A percentile compares a stretch with the other conserved stretches of the same genome.
These are phyloP conservation scores for Sporisorium sorghi DNA, from an alignment of 1,284 basidiomycete genomes.

Conservation along the genomic window DNA sequence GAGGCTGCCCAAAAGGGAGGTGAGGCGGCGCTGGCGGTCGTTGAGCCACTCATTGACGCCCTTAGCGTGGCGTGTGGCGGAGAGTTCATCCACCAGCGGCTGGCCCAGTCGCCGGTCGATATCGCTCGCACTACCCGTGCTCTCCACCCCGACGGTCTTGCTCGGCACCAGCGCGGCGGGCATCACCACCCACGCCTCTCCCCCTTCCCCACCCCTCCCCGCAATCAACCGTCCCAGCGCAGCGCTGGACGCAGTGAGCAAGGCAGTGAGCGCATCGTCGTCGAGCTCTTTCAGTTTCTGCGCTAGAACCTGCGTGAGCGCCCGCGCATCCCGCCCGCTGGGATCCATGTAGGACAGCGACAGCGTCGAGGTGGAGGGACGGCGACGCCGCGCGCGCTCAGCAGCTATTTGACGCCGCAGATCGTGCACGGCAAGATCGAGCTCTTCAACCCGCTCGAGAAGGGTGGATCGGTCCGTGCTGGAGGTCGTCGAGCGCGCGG, in stretches of 20 bases:
- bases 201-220: neutral
- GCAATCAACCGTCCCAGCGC: constrained; percentile 8
- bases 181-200: constrained; percentile 1
- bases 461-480: constrained; percentile 25
- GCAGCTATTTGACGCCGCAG: constrained; percentile 14
- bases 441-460: constrained; percentile 25
- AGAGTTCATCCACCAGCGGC: neutral
- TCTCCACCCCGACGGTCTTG: constrained; percentile 39
- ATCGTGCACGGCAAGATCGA: constrained; percentile 36
- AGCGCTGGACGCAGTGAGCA: constrained; percentile 11
- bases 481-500: constrained; percentile 30
- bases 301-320: constrained; percentile 11
- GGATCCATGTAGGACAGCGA: constrained; percentile 13
- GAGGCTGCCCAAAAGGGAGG: constrained; percentile 9
- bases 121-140: constrained; percentile 26
- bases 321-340: neutral
- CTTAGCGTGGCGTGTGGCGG: neutral
- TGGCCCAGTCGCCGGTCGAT: constrained; percentile 28
- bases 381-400: constrained; percentile 25
- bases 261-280: constrained; percentile 37
- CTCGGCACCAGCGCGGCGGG: constrained; percentile 22
- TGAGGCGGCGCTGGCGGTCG: constrained; percentile 20
- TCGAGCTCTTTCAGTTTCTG: constrained; percentile 28
- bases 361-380: constrained; percentile 1
- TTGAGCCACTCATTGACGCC: constrained; percentile 19